Percentiles rank a stretch among this genome's conserved stretches.
These are phyloP conservation scores for Tylopilus sp. DNA, from an alignment of 1,284 basidiomycete genomes.

Conservation along the genomic window DNA sequence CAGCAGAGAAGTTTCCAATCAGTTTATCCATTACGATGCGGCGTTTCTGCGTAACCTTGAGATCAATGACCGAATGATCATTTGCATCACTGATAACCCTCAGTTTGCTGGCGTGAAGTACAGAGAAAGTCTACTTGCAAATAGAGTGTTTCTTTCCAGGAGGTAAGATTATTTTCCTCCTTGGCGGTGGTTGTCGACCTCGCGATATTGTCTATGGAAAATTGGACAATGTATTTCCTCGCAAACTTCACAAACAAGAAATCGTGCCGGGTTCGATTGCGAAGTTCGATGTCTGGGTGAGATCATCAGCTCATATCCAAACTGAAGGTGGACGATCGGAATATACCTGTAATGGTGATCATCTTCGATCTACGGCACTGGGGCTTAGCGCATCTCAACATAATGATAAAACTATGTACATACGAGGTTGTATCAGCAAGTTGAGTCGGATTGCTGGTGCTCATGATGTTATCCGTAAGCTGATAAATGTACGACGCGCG, in stretches of 20 bases:
- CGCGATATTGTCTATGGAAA: not conserved
- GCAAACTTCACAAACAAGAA: too few relatives aligned
- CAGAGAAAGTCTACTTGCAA: not conserved
- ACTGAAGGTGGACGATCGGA: too few relatives aligned
- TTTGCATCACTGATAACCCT: slow-evolving; percentile 8
- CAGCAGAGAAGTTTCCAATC: slow-evolving; percentile 3
- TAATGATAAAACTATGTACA: too few relatives aligned
- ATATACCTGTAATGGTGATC: slow-evolving; percentile 3
- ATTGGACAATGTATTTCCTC: not conserved
- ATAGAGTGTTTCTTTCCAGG: not conserved
- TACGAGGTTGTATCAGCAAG: too few relatives aligned
- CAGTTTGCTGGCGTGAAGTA: not conserved
- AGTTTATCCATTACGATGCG: too few relatives aligned
- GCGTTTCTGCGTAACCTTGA: slow-evolving; percentile 8
- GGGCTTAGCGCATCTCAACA: too few relatives aligned
- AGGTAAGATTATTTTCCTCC: not conserved
- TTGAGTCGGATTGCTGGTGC: too few relatives aligned
- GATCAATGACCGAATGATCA: not conserved
- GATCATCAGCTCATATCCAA: not conserved
- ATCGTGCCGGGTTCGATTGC: not conserved
- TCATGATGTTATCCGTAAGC: too few relatives aligned
- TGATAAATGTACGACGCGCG: too few relatives aligned
- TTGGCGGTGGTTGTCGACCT: not conserved
- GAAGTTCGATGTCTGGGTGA: slow-evolving; percentile 6
- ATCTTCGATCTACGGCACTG: too few relatives aligned